These are phyloP conservation scores for Nasturtium officinale DNA, from an alignment of 345 rosid species.

Conservation along the genomic window DNA sequence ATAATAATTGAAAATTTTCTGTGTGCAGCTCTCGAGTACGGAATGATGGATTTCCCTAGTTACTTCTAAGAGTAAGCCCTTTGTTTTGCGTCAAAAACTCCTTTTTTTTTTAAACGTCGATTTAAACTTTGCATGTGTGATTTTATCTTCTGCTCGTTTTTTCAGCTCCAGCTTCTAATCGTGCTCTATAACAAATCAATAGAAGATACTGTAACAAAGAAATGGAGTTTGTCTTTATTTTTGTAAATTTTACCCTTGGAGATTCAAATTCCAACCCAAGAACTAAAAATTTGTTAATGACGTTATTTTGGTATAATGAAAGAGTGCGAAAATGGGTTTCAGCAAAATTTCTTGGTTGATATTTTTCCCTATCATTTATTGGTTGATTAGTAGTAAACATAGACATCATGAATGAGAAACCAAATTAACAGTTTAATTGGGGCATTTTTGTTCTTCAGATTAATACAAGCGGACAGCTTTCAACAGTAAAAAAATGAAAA, in stretches of 20 bases:
- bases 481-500: conserved; percentile 4
- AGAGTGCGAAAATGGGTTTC: background rate
- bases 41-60: conserved; percentile 42
- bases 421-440: too few species aligned
- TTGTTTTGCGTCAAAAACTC: background rate
- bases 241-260: conserved; percentile 24
- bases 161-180: conserved; percentile 1
- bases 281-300: background rate
- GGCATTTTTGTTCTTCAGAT: conserved; percentile 2
- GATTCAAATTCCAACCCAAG: conserved; percentile 3
- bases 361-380: too few species aligned
- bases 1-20: conserved; percentile 8
- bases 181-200: conserved; percentile 11
- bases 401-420: conserved; percentile 9
- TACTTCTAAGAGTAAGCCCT: conserved; percentile 36
- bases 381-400: too few species aligned
- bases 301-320: conserved; percentile 2
- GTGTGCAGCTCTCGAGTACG: conserved; percentile 42
- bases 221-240: background rate
- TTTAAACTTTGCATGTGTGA: background rate
- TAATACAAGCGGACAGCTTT: background rate
- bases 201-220: conserved; percentile 10
- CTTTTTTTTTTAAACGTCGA: background rate
- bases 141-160: background rate
- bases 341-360: too few species aligned